A percentile compares a stretch with the other conserved stretches of the same genome.
Evolutionary conservation across 2,329 filamentous ascomycete genomes (phyloP).

Genomic region (Pseudogymnoascus sp.): DNA sequence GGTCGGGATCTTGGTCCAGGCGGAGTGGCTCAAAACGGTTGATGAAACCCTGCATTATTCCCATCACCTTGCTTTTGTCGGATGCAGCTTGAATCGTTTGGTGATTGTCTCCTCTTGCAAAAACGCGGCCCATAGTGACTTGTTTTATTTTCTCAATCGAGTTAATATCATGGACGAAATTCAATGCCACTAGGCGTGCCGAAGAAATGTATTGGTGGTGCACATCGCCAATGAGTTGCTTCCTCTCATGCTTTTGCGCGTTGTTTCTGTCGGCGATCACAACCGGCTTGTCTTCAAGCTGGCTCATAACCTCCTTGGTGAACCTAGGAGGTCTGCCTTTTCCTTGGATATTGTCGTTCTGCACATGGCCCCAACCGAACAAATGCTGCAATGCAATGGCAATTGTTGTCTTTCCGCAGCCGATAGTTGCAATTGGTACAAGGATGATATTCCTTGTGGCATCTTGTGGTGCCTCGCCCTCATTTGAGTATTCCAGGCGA

Average conservation of each 20-base stretch:
- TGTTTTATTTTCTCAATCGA: constrained; percentile 66
- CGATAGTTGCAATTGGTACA: constrained; percentile 87
- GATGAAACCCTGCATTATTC: constrained; percentile 94
- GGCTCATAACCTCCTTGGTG: constrained; percentile 59
- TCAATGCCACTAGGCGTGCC: constrained; percentile 73
- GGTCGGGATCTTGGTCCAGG: constrained; percentile 61
- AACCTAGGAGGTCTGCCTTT: constrained; percentile 74
- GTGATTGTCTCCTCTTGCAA: constrained; percentile 88
- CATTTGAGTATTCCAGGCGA: constrained; percentile 56
- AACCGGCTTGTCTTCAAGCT: constrained; percentile 58
- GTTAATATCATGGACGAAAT: constrained; percentile 71
- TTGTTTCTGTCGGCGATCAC: constrained; percentile 95
- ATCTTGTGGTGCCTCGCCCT: constrained; percentile 43
- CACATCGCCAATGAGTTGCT: constrained; percentile 80
- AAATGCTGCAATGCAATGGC: constrained; percentile 74
- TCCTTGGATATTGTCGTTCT: constrained; percentile 92
- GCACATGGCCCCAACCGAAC: constrained; percentile 86
- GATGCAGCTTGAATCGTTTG: constrained; percentile 91
- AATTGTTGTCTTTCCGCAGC: constrained; percentile 94
- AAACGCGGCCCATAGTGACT: constrained; percentile 70
- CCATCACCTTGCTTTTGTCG: constrained; percentile 65
- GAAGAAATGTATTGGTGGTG: constrained; percentile 50
- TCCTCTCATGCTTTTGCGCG: constrained; percentile 77
- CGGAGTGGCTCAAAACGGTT: constrained; percentile 75
- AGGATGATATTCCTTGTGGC: constrained; percentile 67